Base-by-base conservation (phyloP, 495 filamentous ascomycete species). In the Friedmanniomyces endolithicus region DNA sequence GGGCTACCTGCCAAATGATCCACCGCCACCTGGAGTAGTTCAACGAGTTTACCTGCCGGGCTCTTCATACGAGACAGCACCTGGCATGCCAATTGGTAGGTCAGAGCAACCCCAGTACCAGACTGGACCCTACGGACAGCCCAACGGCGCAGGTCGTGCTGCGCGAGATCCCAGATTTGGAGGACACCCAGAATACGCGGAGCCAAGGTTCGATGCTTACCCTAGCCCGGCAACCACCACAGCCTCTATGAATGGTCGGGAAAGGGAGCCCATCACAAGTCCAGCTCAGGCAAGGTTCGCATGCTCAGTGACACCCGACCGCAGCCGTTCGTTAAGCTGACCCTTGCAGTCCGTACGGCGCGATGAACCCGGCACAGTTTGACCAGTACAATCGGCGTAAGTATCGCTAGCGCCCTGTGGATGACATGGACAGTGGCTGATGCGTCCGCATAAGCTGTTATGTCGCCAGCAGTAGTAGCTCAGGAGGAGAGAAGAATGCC, bases 371-470 rank as follows among this genome's bases (percentile, higher is more conserved):
- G 23, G 16, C 46, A 19, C 53, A 56, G 27, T 50, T 50, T 24
- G 58, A 57, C 24, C 54, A 61, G 24, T 57, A 57, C 24, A 49
- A 54, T 44, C 53, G 58, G 53, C 58, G 58, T 61, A 57, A 61
- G 58, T 61, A 57, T 53, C 25, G 23, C 33, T 55, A 43, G 27
- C 11, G 6, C 2, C 16, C 31, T 8, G 2, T 2, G 35, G 11
- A 12, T 14, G 31, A n/a, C n/a, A n/a, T n/a, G 48, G 17, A 11
- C 44, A 11, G 1, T 6, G 14, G 57, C 54, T 61, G 58, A 61
- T 48, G 35, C 31, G 46, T 35, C 48, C 43, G 37, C 39, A 39
- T 56, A 37, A 60, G 57, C 57, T 35, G 46, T 59, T n/a, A 57
- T 57, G 27, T 27, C 24, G 1, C 43, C 44, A 17, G 9, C 52